Percentiles rank a stretch among this genome's conserved stretches.
phyloP scores from a whole-genome alignment of 169 alveolate genomes.

The Plasmodium inui region DNA sequence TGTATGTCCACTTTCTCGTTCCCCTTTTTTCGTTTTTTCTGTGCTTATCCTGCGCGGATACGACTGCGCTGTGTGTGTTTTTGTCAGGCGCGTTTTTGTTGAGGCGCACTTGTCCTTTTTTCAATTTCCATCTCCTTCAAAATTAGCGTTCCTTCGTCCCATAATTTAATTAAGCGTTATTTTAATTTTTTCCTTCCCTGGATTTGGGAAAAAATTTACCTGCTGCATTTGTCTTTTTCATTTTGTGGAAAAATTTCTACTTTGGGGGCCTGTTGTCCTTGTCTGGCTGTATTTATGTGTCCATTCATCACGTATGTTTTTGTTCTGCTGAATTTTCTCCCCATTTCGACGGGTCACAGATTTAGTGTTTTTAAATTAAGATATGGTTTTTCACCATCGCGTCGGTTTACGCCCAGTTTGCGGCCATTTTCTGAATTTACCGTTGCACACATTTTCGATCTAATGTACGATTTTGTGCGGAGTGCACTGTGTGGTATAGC shows the following conservation, averaged over 20 bases:
- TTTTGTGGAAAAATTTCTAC: not conserved
- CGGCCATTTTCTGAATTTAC: not conserved
- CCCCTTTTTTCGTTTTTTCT: constrained; percentile 2
- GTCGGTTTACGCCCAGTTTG: not conserved
- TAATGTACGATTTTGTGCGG: not conserved
- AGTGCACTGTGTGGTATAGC: not conserved
- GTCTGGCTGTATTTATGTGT: not conserved
- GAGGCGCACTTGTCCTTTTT: not conserved
- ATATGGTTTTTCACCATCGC: not conserved
- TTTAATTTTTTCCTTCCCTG: constrained; percentile 6
- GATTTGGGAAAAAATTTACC: not conserved
- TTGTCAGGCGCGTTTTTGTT: not conserved
- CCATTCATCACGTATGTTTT: not conserved
- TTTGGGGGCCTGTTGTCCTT: not conserved
- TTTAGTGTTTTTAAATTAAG: not conserved
- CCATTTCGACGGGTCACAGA: not conserved
- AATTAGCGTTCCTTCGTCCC: not conserved
- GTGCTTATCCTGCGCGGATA: not conserved
- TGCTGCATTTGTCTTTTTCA: not conserved
- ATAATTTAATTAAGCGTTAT: not conserved
- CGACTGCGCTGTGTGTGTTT: not conserved
- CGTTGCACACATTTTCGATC: not conserved
- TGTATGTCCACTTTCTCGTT: not conserved
- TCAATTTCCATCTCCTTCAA: not conserved
- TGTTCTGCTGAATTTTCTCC: not conserved